These are phyloP conservation scores for Salix suchowensis DNA, from an alignment of 345 rosid species.

Conservation along the genomic window DNA sequence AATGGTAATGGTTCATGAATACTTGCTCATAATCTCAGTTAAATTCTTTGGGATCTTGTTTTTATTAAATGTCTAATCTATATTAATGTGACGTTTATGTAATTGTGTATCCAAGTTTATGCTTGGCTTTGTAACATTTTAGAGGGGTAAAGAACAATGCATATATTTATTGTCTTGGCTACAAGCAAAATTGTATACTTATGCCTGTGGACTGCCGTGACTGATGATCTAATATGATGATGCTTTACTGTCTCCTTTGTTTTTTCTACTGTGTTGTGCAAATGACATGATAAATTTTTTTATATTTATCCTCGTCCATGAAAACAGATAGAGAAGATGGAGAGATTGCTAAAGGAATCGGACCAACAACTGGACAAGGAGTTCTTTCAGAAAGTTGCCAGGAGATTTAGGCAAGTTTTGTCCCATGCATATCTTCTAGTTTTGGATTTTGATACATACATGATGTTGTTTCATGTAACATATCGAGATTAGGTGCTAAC, in stretches of 20 bases:
- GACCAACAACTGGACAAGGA: slow-evolving; percentile 36
- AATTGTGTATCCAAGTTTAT: not conserved
- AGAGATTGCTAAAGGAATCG: slow-evolving; percentile 37
- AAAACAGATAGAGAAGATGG: slow-evolving; percentile 53
- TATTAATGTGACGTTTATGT: not conserved
- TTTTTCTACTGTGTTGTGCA: not conserved
- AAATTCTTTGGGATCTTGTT: not conserved
- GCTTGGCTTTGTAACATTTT: not conserved
- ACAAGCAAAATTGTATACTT: not conserved
- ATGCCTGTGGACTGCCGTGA: too few species aligned
- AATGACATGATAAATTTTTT: not conserved
- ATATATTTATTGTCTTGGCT: not conserved
- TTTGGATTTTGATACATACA: not conserved
- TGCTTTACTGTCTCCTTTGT: not conserved
- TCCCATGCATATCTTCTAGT: not conserved
- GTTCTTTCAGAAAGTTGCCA: slow-evolving; percentile 51
- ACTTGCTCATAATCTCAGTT: not conserved
- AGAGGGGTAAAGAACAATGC: not conserved
- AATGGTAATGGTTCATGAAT: not conserved
- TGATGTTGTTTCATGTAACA: not conserved
- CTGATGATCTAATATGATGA: not conserved
- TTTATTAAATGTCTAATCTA: not conserved
- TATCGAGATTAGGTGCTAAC: not conserved
- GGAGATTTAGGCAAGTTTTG: slow-evolving; percentile 48
- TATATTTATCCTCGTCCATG: not conserved